Evolutionary conservation across 129 eudicot species (phyloP), one percentile per base, ranked within the genome.

Genomic region (Tagetes patula): DNA sequence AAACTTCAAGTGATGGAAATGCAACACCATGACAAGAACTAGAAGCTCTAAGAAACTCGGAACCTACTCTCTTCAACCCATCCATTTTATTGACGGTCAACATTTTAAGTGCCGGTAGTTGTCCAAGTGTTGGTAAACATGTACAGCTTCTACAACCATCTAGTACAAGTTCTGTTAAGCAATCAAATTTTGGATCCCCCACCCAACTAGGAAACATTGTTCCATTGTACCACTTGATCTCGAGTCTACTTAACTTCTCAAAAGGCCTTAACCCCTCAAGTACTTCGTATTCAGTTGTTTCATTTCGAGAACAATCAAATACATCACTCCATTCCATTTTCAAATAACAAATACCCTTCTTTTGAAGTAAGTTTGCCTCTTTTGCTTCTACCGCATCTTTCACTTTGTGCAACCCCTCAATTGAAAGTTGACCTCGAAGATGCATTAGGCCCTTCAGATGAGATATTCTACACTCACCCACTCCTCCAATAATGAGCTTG

Each of bases 151-250:
- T 40, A 65, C 87, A 84, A 38, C 72, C 73, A 52, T 34, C 4
- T 13, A 87, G 61, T 32, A 53, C 77, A 54, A 84, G 59, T n/a
- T 66, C 27, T 3, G 78, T 82, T 69, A 87, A 47, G 42, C 60
- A 71, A 8, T 38, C 43, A 59, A 82, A 84, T 7, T 54, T 59
- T 1, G 85, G 63, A 67, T 84, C 72, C 47, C 89, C 87, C 0
- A 87, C 43, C 93, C 89, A 87, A 38, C 42, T 76, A 4, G 93
- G 85, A 71, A 87, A 84, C 13, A 32, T 38, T n/a, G 1, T 8
- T 8, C 89, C 87, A 20, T n/a, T 34, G 63, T 84, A 87, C 63
- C 48, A 41, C 8, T 43, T 56, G 53, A 84, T 74, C 41, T 52
- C 43, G 9, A 84, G 71, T 34, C 47, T 56, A 71, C 13, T 47